Percentiles rank a stretch among this genome's conserved stretches.
Conservation (phyloP, 306 rosid species). For the Inga laurina region DNA sequence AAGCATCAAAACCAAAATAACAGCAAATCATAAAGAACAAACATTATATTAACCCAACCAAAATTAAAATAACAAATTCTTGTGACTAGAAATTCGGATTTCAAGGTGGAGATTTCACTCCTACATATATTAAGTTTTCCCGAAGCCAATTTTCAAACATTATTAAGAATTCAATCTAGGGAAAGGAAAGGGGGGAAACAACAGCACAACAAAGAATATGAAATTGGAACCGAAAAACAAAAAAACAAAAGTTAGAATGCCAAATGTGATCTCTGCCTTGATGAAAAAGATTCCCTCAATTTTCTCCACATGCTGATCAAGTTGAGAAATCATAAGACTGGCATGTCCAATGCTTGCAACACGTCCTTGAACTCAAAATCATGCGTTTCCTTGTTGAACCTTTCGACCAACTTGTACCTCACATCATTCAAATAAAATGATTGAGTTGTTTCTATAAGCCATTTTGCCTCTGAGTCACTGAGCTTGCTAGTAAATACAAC, state of each 20-base stretch:
- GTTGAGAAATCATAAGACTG: slow-evolving; percentile 46
- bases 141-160: not conserved
- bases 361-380: slow-evolving; percentile 95
- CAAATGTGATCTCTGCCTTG: not conserved
- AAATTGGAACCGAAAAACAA: not conserved
- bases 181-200: not conserved
- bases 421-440: slow-evolving; percentile 81
- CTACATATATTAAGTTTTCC: not conserved
- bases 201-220: not conserved
- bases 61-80: not conserved
- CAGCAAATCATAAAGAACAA: too few species aligned
- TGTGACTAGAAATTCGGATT: not conserved
- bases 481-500: slow-evolving; percentile 82
- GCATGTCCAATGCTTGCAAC: slow-evolving; percentile 77
- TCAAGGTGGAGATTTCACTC: not conserved
- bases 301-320: not conserved
- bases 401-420: slow-evolving; percentile 79
- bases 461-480: slow-evolving; percentile 73
- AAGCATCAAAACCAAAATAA: too few species aligned
- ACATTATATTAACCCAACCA: too few species aligned
- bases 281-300: not conserved
- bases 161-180: slow-evolving; percentile 1
- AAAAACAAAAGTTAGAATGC: not conserved
- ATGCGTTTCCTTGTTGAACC: slow-evolving; percentile 78
- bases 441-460: slow-evolving; percentile 80